Base-by-base conservation (phyloP, 176 grass and related monocot genomes). In the Tillandsia leiboldiana region DNA sequence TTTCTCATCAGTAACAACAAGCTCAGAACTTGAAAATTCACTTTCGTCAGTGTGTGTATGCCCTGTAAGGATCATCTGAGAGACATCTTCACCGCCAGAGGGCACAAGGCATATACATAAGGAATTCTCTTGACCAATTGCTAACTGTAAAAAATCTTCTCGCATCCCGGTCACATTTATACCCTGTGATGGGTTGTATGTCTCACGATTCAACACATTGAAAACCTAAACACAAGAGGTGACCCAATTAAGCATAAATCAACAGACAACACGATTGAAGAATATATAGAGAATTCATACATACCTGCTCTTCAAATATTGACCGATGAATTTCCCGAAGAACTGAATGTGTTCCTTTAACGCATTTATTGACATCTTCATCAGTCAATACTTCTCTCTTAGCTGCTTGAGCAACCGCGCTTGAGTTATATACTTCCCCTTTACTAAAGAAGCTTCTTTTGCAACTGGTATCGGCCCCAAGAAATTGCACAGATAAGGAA, bases 111-210 rank as follows among this genome's bases (percentile, higher is more conserved):
- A 90, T 65, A 97, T 78, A 53, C 84, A 90, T 80, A 97, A 74
- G 5, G 82, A 90, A 78, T 65, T 87, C 63, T 92, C 86, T 74
- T 87, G 94, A 75, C 86, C 89, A 87, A 97, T 83, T 9, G 87
- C 82, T 80, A 97, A 76, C 61, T 97, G 86, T 76, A 97, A 82
- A 80, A 97, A 84, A 75, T 90, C 86, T 80, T 97, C 86, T 8
- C 72, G 75, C 89, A 97, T 90, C 68, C 89, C 94, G 77, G 94
- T 97, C 53, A 92, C 87, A 70, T 87, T 87, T 66, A 92, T 87
- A 64, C 86, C 86, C 77, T 86, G 75, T 9, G 81, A 77, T 69
- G 83, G 78, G 71, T 48, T 68, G 81, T 87, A 92, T 42, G 84
- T 84, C 67, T 92, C 93, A 2, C 68, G 79, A 62, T 85, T 97